A percentile compares a stretch with the other conserved stretches of the same genome.
These are phyloP conservation scores for Handroanthus guayacan DNA, from an alignment of 257 asterid species.

Conservation along the genomic window DNA sequence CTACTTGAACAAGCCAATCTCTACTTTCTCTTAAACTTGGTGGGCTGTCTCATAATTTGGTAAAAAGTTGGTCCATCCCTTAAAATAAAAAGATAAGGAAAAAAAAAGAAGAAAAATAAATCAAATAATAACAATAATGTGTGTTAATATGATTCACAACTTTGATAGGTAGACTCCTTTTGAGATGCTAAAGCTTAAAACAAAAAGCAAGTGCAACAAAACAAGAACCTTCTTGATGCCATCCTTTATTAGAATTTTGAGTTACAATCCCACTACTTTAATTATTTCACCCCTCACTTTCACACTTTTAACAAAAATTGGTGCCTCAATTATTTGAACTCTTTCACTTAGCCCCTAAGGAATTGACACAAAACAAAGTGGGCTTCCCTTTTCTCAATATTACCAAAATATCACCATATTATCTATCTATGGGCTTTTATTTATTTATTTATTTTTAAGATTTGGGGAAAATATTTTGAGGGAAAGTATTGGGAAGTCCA, in stretches of 20 bases:
- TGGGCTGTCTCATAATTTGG: conserved; percentile 46
- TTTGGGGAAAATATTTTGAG: too few relatives aligned
- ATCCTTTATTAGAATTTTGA: conserved; percentile 25
- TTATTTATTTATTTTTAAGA: background rate
- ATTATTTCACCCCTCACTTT: conserved; percentile 27
- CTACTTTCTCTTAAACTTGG: conserved; percentile 29
- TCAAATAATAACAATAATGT: conserved; percentile 14
- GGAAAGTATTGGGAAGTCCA: too few relatives aligned
- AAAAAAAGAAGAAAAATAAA: conserved; percentile 4
- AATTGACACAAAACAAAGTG: conserved; percentile 38
- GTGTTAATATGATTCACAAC: conserved; percentile 38
- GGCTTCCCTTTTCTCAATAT: conserved; percentile 27
- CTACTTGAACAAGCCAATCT: conserved; percentile 17
- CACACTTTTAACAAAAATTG: conserved; percentile 34
- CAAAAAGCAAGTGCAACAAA: conserved; percentile 8
- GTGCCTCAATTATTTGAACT: conserved; percentile 60
- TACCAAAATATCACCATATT: conserved; percentile 19
- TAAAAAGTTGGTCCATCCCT: conserved; percentile 38
- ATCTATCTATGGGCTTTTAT: too few relatives aligned
- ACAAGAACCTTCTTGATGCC: conserved; percentile 37
- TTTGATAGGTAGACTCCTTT: conserved; percentile 30
- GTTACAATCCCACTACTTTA: conserved; percentile 1
- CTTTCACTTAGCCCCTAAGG: conserved; percentile 50
- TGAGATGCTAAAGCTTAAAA: conserved; percentile 43
- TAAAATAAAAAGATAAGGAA: too few relatives aligned